These are phyloP conservation scores for Cercospora zeina DNA, from an alignment of 2,329 filamentous ascomycete species.

Conservation along the genomic window DNA sequence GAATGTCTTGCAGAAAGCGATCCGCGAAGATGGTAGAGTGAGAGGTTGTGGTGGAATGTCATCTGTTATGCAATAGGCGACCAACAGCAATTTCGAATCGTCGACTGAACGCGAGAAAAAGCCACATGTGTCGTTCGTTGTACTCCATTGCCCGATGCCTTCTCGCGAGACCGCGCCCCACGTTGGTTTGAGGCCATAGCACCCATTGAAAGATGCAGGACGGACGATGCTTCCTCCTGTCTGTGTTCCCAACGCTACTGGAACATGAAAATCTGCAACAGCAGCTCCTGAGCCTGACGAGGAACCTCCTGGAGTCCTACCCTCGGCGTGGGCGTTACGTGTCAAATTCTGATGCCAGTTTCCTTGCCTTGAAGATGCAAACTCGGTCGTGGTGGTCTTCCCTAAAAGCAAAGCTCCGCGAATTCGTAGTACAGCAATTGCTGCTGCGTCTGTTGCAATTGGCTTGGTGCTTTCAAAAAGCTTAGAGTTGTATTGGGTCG, in stretches of 20 bases:
- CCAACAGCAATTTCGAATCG: conserved; percentile 59
- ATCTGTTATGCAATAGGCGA: conserved; percentile 37
- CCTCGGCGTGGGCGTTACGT: conserved; percentile 55
- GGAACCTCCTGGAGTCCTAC: conserved; percentile 64
- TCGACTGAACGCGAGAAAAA: conserved; percentile 59
- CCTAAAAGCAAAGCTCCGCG: conserved; percentile 60
- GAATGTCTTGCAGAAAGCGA: conserved; percentile 57
- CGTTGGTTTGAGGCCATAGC: conserved; percentile 64
- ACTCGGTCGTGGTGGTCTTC: conserved; percentile 64
- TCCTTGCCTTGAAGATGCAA: conserved; percentile 58
- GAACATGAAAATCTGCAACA: conserved; percentile 64
- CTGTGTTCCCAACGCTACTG: conserved; percentile 64
- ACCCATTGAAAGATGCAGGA: conserved; percentile 64
- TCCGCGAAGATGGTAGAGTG: conserved; percentile 43
- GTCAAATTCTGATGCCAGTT: conserved; percentile 43
- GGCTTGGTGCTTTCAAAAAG: conserved; percentile 52
- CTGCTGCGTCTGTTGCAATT: conserved; percentile 53
- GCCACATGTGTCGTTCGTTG: conserved; percentile 63
- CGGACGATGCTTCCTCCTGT: conserved; percentile 65
- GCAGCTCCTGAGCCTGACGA: conserved; percentile 67
- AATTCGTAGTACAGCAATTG: conserved; percentile 53
- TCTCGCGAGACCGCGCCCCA: conserved; percentile 64
- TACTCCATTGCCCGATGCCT: conserved; percentile 59
- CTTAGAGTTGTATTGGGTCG: conserved; percentile 57
- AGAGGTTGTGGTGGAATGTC: conserved; percentile 40